phyloP scores from a whole-genome alignment of 2,329 filamentous ascomycete genomes.

The Sclerotinia minor region DNA sequence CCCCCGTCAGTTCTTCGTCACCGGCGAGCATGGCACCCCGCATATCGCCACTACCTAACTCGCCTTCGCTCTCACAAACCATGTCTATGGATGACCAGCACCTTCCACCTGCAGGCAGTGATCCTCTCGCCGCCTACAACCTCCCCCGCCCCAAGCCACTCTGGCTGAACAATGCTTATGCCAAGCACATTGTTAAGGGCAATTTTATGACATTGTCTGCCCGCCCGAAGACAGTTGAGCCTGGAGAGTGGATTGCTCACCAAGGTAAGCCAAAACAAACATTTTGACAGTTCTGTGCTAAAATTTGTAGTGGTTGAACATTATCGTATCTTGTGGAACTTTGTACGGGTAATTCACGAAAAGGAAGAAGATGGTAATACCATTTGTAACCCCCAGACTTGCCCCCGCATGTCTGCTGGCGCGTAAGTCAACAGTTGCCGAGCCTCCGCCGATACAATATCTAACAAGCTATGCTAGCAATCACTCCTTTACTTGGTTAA shows the following conservation, averaged over 20 bases:
- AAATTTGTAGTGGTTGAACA: constrained; percentile 78
- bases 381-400: constrained; percentile 81
- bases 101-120: constrained; percentile 42
- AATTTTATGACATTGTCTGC: constrained; percentile 97
- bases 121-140: constrained; percentile 60
- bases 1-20: constrained; percentile 52
- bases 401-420: constrained; percentile 92
- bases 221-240: constrained; percentile 87
- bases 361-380: constrained; percentile 74
- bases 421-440: constrained; percentile 59
- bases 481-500: constrained; percentile 95
- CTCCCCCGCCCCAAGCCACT: constrained; percentile 67
- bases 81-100: constrained; percentile 66
- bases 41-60: constrained; percentile 62
- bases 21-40: constrained; percentile 55
- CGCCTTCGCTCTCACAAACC: constrained; percentile 63
- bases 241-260: constrained; percentile 94
- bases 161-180: constrained; percentile 73
- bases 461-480: constrained; percentile 52
- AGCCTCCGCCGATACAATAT: constrained; percentile 1
- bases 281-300: constrained; percentile 29
- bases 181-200: constrained; percentile 88
- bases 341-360: constrained; percentile 85
- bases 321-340: constrained; percentile 83
- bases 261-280: constrained; percentile 63